These are phyloP conservation scores for Apiospora saccharicola DNA, from an alignment of 2,329 filamentous ascomycete genomes.

Conservation along the genomic window DNA sequence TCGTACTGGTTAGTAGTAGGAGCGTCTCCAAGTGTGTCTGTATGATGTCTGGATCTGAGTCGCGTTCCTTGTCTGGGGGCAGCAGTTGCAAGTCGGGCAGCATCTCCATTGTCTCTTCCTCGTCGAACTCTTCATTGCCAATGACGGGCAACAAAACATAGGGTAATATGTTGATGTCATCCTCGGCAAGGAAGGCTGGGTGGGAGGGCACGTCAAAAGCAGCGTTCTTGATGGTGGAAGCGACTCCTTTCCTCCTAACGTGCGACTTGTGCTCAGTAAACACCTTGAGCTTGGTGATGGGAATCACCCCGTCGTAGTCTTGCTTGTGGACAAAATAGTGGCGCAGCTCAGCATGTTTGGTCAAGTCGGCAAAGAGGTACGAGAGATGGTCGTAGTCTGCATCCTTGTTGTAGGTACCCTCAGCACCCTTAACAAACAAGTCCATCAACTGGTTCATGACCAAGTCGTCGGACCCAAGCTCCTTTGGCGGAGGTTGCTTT, in stretches of 20 bases:
- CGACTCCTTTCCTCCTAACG: conserved; percentile 91
- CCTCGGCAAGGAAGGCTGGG: conserved; percentile 71
- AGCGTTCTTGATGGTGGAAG: conserved; percentile 92
- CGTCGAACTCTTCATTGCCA: conserved; percentile 85
- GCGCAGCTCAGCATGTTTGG: conserved; percentile 79
- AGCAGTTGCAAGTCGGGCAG: conserved; percentile 88
- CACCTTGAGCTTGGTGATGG: conserved; percentile 88
- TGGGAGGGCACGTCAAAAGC: conserved; percentile 84
- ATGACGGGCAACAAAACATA: conserved; percentile 90
- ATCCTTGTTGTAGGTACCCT: conserved; percentile 81
- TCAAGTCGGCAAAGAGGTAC: conserved; percentile 92
- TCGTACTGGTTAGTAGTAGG: conserved; percentile 80
- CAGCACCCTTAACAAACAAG: conserved; percentile 91
- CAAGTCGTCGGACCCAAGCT: conserved; percentile 74
- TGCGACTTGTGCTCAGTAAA: conserved; percentile 91
- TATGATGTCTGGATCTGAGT: conserved; percentile 77
- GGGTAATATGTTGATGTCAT: conserved; percentile 81
- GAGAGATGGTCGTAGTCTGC: conserved; percentile 92
- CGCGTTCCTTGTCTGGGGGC: conserved; percentile 87
- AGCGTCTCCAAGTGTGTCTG: conserved; percentile 90
- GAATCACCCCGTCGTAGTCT: conserved; percentile 82
- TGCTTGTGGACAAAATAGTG: conserved; percentile 78
- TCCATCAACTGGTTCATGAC: conserved; percentile 93
- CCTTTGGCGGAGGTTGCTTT: conserved; percentile 72
- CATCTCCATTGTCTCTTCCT: conserved; percentile 88